phyloP scores from a whole-genome alignment of 2,329 filamentous ascomycete species.

The Apiospora hydei region DNA sequence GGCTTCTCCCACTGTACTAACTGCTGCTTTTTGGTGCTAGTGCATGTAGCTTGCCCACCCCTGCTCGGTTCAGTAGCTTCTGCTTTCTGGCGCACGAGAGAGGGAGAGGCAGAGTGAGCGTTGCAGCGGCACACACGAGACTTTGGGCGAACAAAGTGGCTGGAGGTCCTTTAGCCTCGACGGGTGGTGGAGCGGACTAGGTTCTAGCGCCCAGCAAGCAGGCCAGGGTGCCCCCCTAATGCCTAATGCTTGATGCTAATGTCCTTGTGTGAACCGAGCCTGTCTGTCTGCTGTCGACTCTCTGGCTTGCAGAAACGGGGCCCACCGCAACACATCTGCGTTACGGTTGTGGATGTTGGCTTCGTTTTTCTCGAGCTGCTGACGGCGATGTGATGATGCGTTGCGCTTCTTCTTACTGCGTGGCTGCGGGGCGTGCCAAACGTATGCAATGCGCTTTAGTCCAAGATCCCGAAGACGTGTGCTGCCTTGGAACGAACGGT shows the following conservation, averaged over 20 bases:
- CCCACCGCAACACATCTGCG: constrained; percentile 7
- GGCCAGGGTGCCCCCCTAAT: neutral
- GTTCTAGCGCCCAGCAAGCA: constrained; percentile 9
- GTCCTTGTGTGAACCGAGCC: constrained; percentile 5
- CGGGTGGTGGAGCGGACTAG: constrained; percentile 21
- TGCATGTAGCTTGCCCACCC: constrained; percentile 13
- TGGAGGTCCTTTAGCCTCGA: constrained; percentile 22
- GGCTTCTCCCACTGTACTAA: constrained; percentile 15
- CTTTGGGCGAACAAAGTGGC: constrained; percentile 22
- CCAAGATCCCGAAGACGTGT: neutral
- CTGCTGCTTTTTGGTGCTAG: constrained; percentile 15
- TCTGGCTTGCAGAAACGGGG: neutral
- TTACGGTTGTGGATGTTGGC: neutral
- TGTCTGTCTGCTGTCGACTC: constrained; percentile 3
- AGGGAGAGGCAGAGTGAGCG: constrained; percentile 11
- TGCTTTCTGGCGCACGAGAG: neutral
- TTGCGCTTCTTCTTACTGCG: constrained; percentile 9
- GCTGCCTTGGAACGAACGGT: neutral
- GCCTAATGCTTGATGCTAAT: neutral
- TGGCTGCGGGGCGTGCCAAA: neutral
- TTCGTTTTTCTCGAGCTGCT: constrained; percentile 10
- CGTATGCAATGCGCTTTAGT: neutral
- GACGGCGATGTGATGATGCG: constrained; percentile 2
- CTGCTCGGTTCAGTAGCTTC: neutral
- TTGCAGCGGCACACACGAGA: constrained; percentile 16